Conservation (phyloP, 2,329 filamentous ascomycete genomes). For the Cercospora sp. region DNA sequence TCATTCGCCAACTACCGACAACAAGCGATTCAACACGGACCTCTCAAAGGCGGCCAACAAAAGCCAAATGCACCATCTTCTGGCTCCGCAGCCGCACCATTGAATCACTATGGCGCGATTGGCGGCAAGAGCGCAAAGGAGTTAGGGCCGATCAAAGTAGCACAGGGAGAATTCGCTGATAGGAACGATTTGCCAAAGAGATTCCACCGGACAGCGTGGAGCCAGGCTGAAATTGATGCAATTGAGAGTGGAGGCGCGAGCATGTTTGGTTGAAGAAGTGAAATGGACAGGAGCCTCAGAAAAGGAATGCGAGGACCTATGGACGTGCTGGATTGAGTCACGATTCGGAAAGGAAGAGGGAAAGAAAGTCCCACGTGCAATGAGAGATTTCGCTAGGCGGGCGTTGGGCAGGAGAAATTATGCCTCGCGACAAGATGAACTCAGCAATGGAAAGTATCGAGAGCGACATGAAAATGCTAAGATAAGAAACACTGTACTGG, state of each 20-base stretch:
- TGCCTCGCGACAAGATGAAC: background rate
- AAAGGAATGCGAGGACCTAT: no score
- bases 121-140: constrained; percentile 67
- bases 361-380: background rate
- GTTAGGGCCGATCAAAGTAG: constrained; percentile 71
- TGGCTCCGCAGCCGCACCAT: constrained; percentile 23
- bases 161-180: constrained; percentile 80
- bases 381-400: background rate
- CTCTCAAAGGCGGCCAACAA: constrained; percentile 50
- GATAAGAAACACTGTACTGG: constrained; percentile 3
- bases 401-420: background rate
- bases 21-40: constrained; percentile 75
- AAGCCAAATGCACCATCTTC: constrained; percentile 18
- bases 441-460: background rate
- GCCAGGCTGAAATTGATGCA: constrained; percentile 85
- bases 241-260: constrained; percentile 90
- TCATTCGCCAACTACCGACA: constrained; percentile 77
- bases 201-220: constrained; percentile 76
- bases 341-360: background rate
- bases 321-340: no score
- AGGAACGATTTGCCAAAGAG: constrained; percentile 80
- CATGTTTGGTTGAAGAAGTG: constrained; percentile 27
- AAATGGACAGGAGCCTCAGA: background rate
- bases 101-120: constrained; percentile 42
- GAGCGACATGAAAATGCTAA: background rate